phyloP scores from a whole-genome alignment of 345 rosid genomes.

The Salix arbutifolia region DNA sequence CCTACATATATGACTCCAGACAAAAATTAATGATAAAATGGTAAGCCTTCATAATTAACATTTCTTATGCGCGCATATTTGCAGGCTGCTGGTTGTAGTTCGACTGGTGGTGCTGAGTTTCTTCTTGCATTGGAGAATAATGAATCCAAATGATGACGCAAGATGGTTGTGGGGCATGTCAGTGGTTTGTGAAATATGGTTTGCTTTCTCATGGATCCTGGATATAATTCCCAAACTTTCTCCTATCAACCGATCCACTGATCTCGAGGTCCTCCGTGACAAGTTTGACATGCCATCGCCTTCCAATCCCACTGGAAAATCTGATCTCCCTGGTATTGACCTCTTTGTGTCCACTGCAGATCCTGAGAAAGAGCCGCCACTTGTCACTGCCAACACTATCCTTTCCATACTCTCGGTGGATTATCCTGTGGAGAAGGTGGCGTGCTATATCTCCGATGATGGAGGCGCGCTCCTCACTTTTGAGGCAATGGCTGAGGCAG shows the following conservation, averaged over 20 bases:
- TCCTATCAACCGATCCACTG: conserved; percentile 80
- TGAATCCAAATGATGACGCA: conserved; percentile 74
- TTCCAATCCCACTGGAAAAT: conserved; percentile 79
- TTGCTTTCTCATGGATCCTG: conserved; percentile 90
- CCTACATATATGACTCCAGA: too few relatives aligned
- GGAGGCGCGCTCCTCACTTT: conserved; percentile 94
- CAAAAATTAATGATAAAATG: background rate
- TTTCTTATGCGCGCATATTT: background rate
- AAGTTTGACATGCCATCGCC: conserved; percentile 91
- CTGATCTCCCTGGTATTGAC: conserved; percentile 90
- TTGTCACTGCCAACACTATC: conserved; percentile 79
- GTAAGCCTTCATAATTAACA: background rate
- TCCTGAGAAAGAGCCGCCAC: conserved; percentile 94
- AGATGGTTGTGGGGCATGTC: conserved; percentile 92
- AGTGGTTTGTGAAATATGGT: conserved; percentile 77
- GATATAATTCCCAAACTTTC: conserved; percentile 83
- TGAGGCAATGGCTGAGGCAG: conserved; percentile 98
- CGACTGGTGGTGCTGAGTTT: conserved; percentile 62
- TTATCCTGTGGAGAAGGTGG: conserved; percentile 82
- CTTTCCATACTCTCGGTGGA: conserved; percentile 78
- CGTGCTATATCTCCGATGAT: conserved; percentile 85
- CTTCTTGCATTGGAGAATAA: conserved; percentile 79
- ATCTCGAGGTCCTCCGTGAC: conserved; percentile 71
- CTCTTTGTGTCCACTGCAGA: conserved; percentile 89
- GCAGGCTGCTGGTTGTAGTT: conserved; percentile 49